Evolutionary conservation across 352 stramenopile species (phyloP).

Genomic region (Globisporangium orthogonon): DNA sequence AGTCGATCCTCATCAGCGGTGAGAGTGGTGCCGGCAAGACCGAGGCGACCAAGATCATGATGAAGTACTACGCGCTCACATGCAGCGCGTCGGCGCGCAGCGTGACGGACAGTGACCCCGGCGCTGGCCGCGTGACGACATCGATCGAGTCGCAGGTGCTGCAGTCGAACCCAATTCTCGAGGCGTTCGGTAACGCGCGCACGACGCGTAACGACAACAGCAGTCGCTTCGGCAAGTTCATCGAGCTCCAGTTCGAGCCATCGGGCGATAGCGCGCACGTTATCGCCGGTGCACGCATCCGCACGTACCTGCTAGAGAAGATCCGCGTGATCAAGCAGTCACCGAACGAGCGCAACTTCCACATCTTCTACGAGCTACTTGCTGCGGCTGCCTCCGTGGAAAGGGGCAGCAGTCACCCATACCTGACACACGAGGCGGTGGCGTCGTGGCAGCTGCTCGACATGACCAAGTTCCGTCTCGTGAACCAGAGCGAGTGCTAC

Average conservation of each 20-base stretch:
- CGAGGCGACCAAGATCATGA: constrained; percentile 89
- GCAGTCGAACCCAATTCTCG: constrained; percentile 88
- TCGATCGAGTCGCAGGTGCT: constrained; percentile 85
- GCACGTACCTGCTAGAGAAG: constrained; percentile 95
- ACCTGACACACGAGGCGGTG: not conserved
- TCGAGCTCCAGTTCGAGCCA: constrained; percentile 72
- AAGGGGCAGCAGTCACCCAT: too few species aligned
- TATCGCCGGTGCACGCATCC: constrained; percentile 73
- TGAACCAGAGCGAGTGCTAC: constrained; percentile 71
- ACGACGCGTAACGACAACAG: constrained; percentile 89
- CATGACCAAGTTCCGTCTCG: constrained; percentile 40
- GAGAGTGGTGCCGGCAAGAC: constrained; percentile 86
- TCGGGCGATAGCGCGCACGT: constrained; percentile 12
- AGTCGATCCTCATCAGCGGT: constrained; percentile 84
- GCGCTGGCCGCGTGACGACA: constrained; percentile 3
- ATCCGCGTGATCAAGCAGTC: constrained; percentile 92
- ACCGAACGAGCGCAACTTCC: constrained; percentile 90
- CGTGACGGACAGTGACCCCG: not conserved
- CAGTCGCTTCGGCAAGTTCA: constrained; percentile 90
- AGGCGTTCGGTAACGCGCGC: constrained; percentile 87
- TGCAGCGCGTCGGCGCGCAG: constrained; percentile 29
- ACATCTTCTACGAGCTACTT: constrained; percentile 95
- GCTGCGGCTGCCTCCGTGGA: constrained; percentile 5
- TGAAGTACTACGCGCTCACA: constrained; percentile 82
- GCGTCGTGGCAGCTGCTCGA: constrained; percentile 31